These are phyloP conservation scores for Gracilaria domingensis DNA, from an alignment of 23 red algal genomes.

Conservation along the genomic window DNA sequence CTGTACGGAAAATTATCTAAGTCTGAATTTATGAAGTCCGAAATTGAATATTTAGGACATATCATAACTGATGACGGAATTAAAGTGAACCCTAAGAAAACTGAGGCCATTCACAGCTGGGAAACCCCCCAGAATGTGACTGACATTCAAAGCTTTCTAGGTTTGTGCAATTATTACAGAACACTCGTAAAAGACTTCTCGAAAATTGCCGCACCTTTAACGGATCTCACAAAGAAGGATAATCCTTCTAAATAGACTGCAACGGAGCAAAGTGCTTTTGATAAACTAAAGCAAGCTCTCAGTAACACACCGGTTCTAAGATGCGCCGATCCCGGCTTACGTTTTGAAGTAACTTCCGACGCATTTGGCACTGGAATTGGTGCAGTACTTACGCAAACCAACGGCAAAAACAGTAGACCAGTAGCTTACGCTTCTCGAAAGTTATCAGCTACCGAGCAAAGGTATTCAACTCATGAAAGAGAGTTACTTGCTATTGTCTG, in stretches of 20 bases:
- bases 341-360: constrained; percentile 25
- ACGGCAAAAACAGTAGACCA: constrained; percentile 22
- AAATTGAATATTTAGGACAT: constrained; percentile 60
- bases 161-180: constrained; percentile 56
- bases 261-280: constrained; percentile 7
- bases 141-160: constrained; percentile 50
- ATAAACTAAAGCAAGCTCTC: background rate
- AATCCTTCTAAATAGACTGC: background rate
- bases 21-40: constrained; percentile 9
- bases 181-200: constrained; percentile 51
- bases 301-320: constrained; percentile 34
- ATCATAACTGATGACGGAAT: constrained; percentile 27
- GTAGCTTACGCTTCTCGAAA: constrained; percentile 61
- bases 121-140: background rate
- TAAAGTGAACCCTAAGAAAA: constrained; percentile 40
- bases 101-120: constrained; percentile 42
- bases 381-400: constrained; percentile 27
- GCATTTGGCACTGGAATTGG: constrained; percentile 30
- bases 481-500: constrained; percentile 45
- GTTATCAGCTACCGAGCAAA: constrained; percentile 32
- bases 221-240: constrained; percentile 37
- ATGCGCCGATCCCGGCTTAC: constrained; percentile 6
- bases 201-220: constrained; percentile 5
- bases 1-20: constrained; percentile 29
- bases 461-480: constrained; percentile 42